Percentiles rank a stretch among this genome's conserved stretches.
These are phyloP conservation scores for Craterostigma plantagineum DNA, from an alignment of 257 asterid genomes.

Conservation along the genomic window DNA sequence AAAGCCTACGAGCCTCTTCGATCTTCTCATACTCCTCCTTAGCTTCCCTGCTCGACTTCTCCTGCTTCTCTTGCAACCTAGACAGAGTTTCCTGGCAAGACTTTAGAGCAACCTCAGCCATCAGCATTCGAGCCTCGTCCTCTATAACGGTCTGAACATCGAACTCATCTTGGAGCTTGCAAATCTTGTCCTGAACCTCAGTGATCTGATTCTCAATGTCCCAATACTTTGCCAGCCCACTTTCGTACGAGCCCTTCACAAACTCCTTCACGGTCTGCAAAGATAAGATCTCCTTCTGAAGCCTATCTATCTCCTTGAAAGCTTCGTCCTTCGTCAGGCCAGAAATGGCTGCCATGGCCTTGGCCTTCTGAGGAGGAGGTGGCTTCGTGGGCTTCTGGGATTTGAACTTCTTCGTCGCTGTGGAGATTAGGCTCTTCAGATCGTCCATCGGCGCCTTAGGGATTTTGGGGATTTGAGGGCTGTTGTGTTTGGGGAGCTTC, in stretches of 20 bases:
- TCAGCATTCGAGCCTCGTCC: conserved; percentile 61
- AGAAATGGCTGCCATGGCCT: conserved; percentile 19
- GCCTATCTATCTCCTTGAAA: conserved; percentile 45
- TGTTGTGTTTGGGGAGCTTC: conserved; percentile 4
- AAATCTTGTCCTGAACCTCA: conserved; percentile 61
- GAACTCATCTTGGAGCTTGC: conserved; percentile 50
- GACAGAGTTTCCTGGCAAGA: conserved; percentile 63
- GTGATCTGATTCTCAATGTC: conserved; percentile 55
- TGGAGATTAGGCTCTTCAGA: conserved; percentile 16
- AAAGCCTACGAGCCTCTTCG: conserved; percentile 28
- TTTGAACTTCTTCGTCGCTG: conserved; percentile 19
- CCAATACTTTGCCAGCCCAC: conserved; percentile 51
- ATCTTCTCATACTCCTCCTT: conserved; percentile 37
- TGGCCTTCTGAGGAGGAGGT: not conserved
- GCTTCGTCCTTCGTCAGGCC: conserved; percentile 44
- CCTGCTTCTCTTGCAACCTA: conserved; percentile 50
- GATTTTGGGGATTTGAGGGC: conserved; percentile 16
- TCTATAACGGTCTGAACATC: conserved; percentile 36
- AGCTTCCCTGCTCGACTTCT: conserved; percentile 26
- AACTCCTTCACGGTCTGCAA: conserved; percentile 72
- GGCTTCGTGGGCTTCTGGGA: conserved; percentile 14
- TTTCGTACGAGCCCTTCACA: conserved; percentile 76
- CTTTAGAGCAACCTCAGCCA: conserved; percentile 75
- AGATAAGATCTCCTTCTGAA: conserved; percentile 56
- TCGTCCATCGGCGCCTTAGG: conserved; percentile 27